Percentiles rank a stretch among this genome's conserved stretches.
phyloP scores from a whole-genome alignment of 345 rosid genomes.

The Sonneratia alba region DNA sequence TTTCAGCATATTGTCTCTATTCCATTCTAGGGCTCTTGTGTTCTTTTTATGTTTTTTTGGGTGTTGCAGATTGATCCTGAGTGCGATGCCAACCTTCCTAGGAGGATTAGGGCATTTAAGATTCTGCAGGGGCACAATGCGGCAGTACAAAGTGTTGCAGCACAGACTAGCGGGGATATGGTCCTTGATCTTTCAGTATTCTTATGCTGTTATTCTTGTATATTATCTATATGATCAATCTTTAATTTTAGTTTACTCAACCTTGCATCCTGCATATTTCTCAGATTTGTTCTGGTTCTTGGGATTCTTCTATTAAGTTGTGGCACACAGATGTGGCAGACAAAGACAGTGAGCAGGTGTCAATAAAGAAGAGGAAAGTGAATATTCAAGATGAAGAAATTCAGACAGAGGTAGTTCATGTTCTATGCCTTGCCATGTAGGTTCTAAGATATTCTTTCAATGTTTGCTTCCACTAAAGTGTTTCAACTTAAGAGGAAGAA shows the following conservation, averaged over 20 bases:
- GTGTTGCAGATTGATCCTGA: neutral
- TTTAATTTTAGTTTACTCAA: conserved; percentile 2
- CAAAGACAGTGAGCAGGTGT: conserved; percentile 40
- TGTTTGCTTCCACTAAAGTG: neutral
- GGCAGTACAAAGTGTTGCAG: conserved; percentile 74
- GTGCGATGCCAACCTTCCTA: conserved; percentile 8
- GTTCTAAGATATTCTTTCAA: neutral
- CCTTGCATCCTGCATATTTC: conserved; percentile 7
- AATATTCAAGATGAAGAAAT: conserved; percentile 47
- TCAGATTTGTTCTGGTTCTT: conserved; percentile 89
- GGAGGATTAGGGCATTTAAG: conserved; percentile 67
- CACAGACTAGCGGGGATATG: conserved; percentile 58
- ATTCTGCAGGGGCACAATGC: conserved; percentile 79
- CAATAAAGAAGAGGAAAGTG: conserved; percentile 79
- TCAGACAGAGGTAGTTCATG: conserved; percentile 59
- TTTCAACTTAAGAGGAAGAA: neutral
- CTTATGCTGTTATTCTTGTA: neutral
- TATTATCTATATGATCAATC: neutral
- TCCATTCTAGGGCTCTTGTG: neutral
- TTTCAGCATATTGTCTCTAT: conserved; percentile 10
- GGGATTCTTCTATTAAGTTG: conserved; percentile 81
- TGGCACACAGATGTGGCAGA: conserved; percentile 57
- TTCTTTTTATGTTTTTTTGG: neutral
- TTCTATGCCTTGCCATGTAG: neutral
- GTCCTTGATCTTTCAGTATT: conserved; percentile 23